Percentiles rank a stretch among this genome's conserved stretches.
Evolutionary conservation across 768 basidiomycete genomes (phyloP).

Genomic region (Plicaturopsis crispa): DNA sequence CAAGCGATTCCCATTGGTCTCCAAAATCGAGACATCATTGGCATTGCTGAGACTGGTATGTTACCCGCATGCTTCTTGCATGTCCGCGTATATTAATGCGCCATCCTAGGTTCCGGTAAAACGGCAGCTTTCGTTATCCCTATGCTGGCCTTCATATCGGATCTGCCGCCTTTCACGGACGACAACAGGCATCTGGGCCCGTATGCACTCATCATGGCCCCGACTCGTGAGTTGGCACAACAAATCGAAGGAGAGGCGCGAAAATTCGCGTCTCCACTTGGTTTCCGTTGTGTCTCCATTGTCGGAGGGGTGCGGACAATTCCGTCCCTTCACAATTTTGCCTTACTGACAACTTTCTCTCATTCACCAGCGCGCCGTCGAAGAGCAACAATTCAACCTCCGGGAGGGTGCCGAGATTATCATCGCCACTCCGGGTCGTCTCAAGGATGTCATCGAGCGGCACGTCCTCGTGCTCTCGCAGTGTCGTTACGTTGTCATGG

Average conservation of each 20-base stretch:
- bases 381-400: slow-evolving; percentile 96
- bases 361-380: slow-evolving; percentile 66
- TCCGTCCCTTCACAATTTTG: slow-evolving; percentile 6
- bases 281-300: slow-evolving; percentile 93
- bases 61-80: slow-evolving; percentile 5
- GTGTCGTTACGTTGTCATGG: slow-evolving; percentile 99
- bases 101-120: slow-evolving; percentile 77
- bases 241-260: slow-evolving; percentile 92
- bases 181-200: slow-evolving; percentile 93
- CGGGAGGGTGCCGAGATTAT: slow-evolving; percentile 99
- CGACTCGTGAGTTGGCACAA: slow-evolving; percentile 97
- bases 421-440: slow-evolving; percentile 96
- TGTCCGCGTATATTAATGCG: slow-evolving; percentile 3
- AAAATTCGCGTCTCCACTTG: slow-evolving; percentile 86
- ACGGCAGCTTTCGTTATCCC: slow-evolving; percentile 98
- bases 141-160: slow-evolving; percentile 91
- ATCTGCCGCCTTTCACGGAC: slow-evolving; percentile 79
- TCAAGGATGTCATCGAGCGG: slow-evolving; percentile 96
- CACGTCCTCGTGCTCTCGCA: slow-evolving; percentile 93
- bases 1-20: slow-evolving; percentile 99
- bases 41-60: slow-evolving; percentile 95
- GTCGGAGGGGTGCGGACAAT: slow-evolving; percentile 79
- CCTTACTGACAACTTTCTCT: slow-evolving; percentile 9
- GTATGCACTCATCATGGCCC: slow-evolving; percentile 87
- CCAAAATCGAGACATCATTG: slow-evolving; percentile 94